Percentiles rank a stretch among this genome's conserved stretches.
phyloP scores from a whole-genome alignment of 192 early-diverging fungal species.

The Rhizophlyctis rosea region DNA sequence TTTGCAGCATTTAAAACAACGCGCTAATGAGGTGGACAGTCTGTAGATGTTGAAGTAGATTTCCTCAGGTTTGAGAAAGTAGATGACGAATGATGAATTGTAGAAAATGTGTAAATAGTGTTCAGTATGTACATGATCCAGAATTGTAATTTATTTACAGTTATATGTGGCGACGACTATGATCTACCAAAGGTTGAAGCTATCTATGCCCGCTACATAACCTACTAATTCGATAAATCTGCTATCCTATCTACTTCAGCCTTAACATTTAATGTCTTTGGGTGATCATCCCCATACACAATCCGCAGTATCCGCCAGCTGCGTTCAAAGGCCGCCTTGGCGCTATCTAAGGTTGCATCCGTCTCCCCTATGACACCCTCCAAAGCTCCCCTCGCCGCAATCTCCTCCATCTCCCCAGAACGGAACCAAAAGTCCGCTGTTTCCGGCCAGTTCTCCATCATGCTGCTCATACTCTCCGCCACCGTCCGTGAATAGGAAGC shows the following conservation, averaged over 20 bases:
- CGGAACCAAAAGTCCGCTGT: conserved; percentile 55
- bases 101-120: too few relatives aligned
- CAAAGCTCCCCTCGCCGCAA: conserved; percentile 43
- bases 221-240: too few relatives aligned
- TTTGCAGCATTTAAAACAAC: too few relatives aligned
- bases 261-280: conserved; percentile 25
- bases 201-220: too few relatives aligned
- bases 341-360: conserved; percentile 37
- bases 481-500: conserved; percentile 30
- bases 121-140: too few relatives aligned
- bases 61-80: too few relatives aligned
- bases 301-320: conserved; percentile 25
- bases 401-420: conserved; percentile 55
- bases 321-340: conserved; percentile 27
- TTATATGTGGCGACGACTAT: too few relatives aligned
- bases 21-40: too few relatives aligned
- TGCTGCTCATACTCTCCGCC: conserved; percentile 44
- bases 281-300: conserved; percentile 41
- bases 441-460: conserved; percentile 46
- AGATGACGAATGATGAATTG: too few relatives aligned
- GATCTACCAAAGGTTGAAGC: too few relatives aligned
- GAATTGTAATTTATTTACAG: too few relatives aligned
- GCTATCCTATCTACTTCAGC: neutral
- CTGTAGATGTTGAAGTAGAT: too few relatives aligned
- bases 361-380: conserved; percentile 33